A percentile compares a stretch with the other conserved stretches of the same genome.
These are phyloP conservation scores for Kregervanrija fluxuum DNA, from an alignment of 805 yeast genomes.

Conservation along the genomic window DNA sequence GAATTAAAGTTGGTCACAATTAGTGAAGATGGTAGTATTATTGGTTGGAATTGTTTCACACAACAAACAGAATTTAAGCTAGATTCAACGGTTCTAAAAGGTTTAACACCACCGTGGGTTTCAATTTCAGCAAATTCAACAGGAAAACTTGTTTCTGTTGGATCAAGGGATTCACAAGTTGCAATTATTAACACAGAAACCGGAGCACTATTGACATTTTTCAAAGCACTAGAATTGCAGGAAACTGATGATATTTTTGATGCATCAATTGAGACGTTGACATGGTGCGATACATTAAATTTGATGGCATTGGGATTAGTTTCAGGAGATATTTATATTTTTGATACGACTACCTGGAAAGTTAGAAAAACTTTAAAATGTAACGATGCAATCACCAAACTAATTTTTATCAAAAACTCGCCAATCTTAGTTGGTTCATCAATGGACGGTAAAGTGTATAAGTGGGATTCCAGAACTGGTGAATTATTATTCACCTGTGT, in stretches of 20 bases:
- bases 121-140: conserved; percentile 46
- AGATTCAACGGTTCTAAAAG: conserved; percentile 60
- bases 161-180: conserved; percentile 82
- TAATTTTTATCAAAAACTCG: conserved; percentile 50
- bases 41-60: conserved; percentile 86
- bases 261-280: conserved; percentile 70
- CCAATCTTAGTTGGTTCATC: conserved; percentile 62
- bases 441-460: conserved; percentile 79
- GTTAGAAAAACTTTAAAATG: conserved; percentile 62
- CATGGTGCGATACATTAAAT: conserved; percentile 57
- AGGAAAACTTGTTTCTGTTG: conserved; percentile 56
- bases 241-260: conserved; percentile 53
- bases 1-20: conserved; percentile 61
- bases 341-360: conserved; percentile 82
- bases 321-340: conserved; percentile 76
- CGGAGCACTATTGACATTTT: conserved; percentile 61
- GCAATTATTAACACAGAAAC: conserved; percentile 68
- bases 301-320: conserved; percentile 85
- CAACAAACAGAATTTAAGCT: conserved; percentile 63
- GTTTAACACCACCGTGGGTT: conserved; percentile 84
- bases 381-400: conserved; percentile 80
- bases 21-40: conserved; percentile 80
- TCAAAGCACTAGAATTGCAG: conserved; percentile 55
- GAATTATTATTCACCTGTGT: conserved; percentile 67
- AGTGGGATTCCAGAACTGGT: conserved; percentile 88